Percentiles rank a stretch among this genome's conserved stretches.
Evolutionary conservation across 371 early-diverging fungal genomes (phyloP).

Genomic region (Lichtheimia corymbifera): DNA sequence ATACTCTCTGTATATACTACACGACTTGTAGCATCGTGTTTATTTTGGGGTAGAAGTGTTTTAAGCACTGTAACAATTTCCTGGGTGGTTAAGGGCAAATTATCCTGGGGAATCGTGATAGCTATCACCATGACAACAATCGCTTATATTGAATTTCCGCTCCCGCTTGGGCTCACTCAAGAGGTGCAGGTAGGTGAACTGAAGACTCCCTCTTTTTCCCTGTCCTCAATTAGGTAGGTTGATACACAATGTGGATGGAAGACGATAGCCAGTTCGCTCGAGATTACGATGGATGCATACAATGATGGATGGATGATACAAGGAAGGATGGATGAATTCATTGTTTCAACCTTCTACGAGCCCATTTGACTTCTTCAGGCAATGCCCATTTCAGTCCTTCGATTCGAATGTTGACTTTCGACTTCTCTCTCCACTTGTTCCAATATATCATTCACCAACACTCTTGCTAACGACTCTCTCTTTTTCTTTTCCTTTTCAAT

Average conservation of each 20-base stretch:
- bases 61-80: no score
- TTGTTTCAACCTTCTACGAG: background rate
- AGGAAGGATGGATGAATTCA: background rate
- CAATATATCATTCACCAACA: background rate
- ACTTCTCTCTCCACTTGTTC: background rate
- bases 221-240: no score
- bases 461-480: background rate
- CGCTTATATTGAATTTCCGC: no score
- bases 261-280: no score
- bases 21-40: background rate
- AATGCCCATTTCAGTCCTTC: background rate
- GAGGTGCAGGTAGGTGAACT: no score
- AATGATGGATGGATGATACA: constrained; percentile 11
- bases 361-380: background rate
- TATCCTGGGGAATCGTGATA: no score
- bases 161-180: no score
- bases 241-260: no score
- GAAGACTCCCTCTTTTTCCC: no score
- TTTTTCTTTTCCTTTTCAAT: constrained; percentile 3
- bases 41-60: background rate
- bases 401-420: background rate
- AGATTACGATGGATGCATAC: constrained; percentile 2
- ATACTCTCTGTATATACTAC: no score
- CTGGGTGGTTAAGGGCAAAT: no score
- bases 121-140: no score